Percentiles rank a stretch among this genome's conserved stretches.
Evolutionary conservation across 768 basidiomycete species (phyloP).

Genomic region (Collybia nuda): DNA sequence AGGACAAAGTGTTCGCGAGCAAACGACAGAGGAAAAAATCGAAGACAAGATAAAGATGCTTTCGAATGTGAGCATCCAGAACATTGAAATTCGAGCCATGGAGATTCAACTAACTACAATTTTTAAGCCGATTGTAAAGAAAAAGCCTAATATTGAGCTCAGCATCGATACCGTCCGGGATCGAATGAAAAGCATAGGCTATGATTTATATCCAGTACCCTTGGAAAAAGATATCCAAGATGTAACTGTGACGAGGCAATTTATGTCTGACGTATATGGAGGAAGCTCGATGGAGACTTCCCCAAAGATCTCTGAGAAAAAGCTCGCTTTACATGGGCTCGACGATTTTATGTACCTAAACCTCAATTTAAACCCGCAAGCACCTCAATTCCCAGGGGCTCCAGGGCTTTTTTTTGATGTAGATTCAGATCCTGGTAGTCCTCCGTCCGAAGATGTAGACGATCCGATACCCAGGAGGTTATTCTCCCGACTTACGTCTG

Average conservation of each 20-base stretch:
- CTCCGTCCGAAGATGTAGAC: neutral
- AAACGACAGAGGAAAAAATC: neutral
- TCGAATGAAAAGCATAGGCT: conserved; percentile 18
- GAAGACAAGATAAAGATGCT: neutral
- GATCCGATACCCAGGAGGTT: conserved; percentile 6
- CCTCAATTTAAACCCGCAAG: conserved; percentile 30
- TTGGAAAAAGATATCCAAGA: conserved; percentile 23
- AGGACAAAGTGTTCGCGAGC: neutral
- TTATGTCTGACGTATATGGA: conserved; percentile 32
- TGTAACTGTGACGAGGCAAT: conserved; percentile 23
- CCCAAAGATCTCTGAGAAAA: conserved; percentile 17
- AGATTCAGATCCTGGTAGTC: neutral
- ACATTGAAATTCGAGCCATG: too few relatives aligned
- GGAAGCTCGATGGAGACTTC: conserved; percentile 29
- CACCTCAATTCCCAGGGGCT: conserved; percentile 31
- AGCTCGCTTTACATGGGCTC: conserved; percentile 24
- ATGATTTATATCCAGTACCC: conserved; percentile 20
- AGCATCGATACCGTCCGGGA: conserved; percentile 5
- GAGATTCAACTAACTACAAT: too few relatives aligned
- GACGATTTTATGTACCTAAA: conserved; percentile 33
- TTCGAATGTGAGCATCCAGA: too few relatives aligned
- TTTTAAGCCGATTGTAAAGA: conserved; percentile 17
- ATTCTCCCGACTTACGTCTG: neutral
- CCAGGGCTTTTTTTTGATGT: conserved; percentile 30
- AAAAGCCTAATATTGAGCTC: conserved; percentile 5